phyloP scores from a whole-genome alignment of 108 stramenopile genomes.

The Aurantiochytrium sp. region DNA sequence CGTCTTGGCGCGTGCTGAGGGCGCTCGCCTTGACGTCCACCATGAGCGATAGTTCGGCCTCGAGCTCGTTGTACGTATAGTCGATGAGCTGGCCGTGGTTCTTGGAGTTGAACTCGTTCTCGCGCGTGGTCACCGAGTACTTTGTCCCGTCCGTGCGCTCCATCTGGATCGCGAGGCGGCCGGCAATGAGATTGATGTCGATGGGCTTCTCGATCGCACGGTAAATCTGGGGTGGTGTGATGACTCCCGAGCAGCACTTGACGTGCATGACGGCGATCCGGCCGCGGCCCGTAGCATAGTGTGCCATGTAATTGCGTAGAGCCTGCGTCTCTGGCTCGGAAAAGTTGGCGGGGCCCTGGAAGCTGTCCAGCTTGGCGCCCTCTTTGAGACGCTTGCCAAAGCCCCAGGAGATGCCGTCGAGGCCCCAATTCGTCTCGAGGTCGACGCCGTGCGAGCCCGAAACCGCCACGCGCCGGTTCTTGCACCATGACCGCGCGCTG shows the following conservation, averaged over 20 bases:
- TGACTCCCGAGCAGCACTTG: neutral
- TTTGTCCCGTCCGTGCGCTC: neutral
- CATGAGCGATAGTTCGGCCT: neutral
- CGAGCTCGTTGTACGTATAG: neutral
- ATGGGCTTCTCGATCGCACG: neutral
- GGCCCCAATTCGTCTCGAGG: neutral
- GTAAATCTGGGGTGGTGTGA: slow-evolving; percentile 5
- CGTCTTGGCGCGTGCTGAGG: neutral
- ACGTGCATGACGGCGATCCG: neutral
- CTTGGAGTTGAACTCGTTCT: neutral
- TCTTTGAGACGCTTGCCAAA: neutral
- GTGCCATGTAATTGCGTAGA: neutral
- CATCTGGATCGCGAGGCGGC: neutral
- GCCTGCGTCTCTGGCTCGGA: slow-evolving; percentile 10
- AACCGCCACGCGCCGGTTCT: neutral
- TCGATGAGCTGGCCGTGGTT: slow-evolving; percentile 29
- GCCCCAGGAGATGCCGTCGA: slow-evolving; percentile 24
- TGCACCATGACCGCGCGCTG: slow-evolving; percentile 17
- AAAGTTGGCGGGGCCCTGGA: slow-evolving; percentile 29
- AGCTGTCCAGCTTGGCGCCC: slow-evolving; percentile 20
- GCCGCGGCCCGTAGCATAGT: slow-evolving; percentile 1
- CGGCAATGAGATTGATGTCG: neutral
- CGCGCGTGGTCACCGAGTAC: neutral
- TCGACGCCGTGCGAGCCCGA: slow-evolving; percentile 19
- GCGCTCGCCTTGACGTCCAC: neutral